phyloP scores from a whole-genome alignment of 1,139 yeast genomes.

The Blastobotrys ciferrii region DNA sequence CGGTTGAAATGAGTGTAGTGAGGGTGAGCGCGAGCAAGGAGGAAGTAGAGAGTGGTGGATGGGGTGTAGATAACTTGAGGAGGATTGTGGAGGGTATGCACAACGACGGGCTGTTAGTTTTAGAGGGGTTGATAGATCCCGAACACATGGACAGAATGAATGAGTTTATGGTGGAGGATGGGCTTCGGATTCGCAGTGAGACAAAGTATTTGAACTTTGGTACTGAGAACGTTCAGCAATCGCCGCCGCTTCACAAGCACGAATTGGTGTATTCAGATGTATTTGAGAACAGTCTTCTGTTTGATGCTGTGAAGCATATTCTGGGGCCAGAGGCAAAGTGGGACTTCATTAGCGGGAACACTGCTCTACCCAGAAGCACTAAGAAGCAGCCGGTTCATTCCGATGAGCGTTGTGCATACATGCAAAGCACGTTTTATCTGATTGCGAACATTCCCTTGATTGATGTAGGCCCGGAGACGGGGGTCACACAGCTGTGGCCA shows the following conservation, averaged over 20 bases:
- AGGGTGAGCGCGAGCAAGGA: slow-evolving; percentile 9
- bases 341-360: slow-evolving; percentile 25
- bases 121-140: slow-evolving; percentile 21
- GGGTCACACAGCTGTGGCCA: slow-evolving; percentile 19
- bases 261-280: slow-evolving; percentile 22
- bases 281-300: slow-evolving; percentile 19
- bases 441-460: slow-evolving; percentile 18
- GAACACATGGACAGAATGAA: slow-evolving; percentile 22
- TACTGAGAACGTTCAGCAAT: slow-evolving; percentile 26
- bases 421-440: slow-evolving; percentile 13
- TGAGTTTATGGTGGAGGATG: slow-evolving; percentile 22
- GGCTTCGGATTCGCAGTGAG: slow-evolving; percentile 15
- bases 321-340: slow-evolving; percentile 24
- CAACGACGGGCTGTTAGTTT: slow-evolving; percentile 22
- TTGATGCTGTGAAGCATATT: slow-evolving; percentile 19
- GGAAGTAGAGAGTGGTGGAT: slow-evolving; percentile 17
- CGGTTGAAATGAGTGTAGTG: not conserved
- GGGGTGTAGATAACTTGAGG: slow-evolving; percentile 21
- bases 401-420: slow-evolving; percentile 14
- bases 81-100: slow-evolving; percentile 22
- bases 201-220: slow-evolving; percentile 22
- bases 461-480: slow-evolving; percentile 15
- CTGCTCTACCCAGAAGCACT: slow-evolving; percentile 21
- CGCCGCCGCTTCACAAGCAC: slow-evolving; percentile 21
- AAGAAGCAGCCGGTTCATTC: slow-evolving; percentile 21